Evolutionary conservation across 148 eudicot species (phyloP), one percentile per base, ranked within the genome.

Genomic region (Rhododendron griersonianum): DNA sequence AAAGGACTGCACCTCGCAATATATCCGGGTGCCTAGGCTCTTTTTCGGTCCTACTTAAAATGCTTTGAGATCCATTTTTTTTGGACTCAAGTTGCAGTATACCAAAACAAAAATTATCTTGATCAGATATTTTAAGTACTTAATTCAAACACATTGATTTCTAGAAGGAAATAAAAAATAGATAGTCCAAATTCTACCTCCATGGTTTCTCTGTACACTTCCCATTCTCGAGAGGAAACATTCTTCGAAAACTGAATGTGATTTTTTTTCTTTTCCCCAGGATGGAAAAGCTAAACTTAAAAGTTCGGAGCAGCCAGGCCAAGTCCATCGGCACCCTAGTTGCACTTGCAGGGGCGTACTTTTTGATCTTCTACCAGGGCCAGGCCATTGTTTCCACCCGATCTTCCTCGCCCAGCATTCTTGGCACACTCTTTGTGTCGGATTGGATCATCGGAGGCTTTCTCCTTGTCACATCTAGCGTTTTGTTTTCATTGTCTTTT

Each of bases 401-500:
- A n/a, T 21, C 81, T 78, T 3, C 30, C 13, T 73, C 33, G 1
- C 0, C 5, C 61, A 57, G 0, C 84, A 14, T 18, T 77, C 5
- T 33, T 47, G 7, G 37, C 82, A 5, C 44, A 2, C 33, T 39
- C 10, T 47, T 18, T 21, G 33, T 6, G 4, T 30, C 83, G 11
- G 61, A 79, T 19, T 41, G 76, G 87, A 25, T 85, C 25, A 18
- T 41, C 44, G 87, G 87, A 15, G 59, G 83, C 76, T 35, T 65
- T 33, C 74, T 85, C 25, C 75, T 78, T 47, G 51, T 39, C 16
- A 45, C 57, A 2, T 11, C 61, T 30, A 47, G n/a, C 44, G 30
- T 80, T 13, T 9, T 85, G 6, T 23, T 10, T 63, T 78, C 92
- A 5, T 39, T 91, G 9, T 28, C 73, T 7, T 89, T 50, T 33